Base-by-base conservation (phyloP, 2,329 filamentous ascomycete species). In the Triangularia setosa region DNA sequence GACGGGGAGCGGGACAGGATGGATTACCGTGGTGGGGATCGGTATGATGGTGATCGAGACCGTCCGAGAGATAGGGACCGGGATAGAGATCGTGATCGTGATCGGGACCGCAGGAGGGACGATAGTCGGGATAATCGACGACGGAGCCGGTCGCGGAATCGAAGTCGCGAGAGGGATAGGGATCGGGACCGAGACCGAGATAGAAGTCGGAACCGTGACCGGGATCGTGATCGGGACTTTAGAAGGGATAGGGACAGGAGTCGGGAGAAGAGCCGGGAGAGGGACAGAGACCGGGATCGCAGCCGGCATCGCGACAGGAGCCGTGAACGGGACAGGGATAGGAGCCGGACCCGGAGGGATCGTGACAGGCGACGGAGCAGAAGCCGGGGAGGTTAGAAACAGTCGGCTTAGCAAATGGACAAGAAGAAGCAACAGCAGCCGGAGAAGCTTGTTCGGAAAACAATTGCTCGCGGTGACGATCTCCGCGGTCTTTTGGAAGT, bases 271-370 rank as follows among this genome's bases (percentile, higher is more conserved):
- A n/a, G n/a, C n/a, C n/a, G n/a, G n/a, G n/a, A n/a, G n/a, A n/a
- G n/a, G n/a, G 74, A 78, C 18, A 72, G 73, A 8, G 70, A 73
- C 33, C 73, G 79, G 9, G 72, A 21, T 53, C 48, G 18, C 18
- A 53, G 18, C 18, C 18, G 76, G 4, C 75, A 78, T 59, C 69
- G 18, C 74, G 28, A 58, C 9, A 58, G 56, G 33, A 33, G 35
- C 23, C 28, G 48, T 23, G 70, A 73, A 8, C 68, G 74, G 21
- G 71, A 74, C 25, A 62, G 69, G 57, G 70, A 72, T 58, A 60
- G 33, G 54, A 68, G 66, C 56, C 64, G 70, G 12, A 64, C 68
- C 21, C 40, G 63, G 4, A 63, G 70, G 18, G 65, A 69, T 40
- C 53, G 63, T 11, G 64, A 67, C 56, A 61, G 72, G 27, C 69